Percentiles rank a stretch among this genome's conserved stretches.
Evolutionary conservation across 73 alveolate species (phyloP).

Genomic region (Paramecium octaurelia): DNA sequence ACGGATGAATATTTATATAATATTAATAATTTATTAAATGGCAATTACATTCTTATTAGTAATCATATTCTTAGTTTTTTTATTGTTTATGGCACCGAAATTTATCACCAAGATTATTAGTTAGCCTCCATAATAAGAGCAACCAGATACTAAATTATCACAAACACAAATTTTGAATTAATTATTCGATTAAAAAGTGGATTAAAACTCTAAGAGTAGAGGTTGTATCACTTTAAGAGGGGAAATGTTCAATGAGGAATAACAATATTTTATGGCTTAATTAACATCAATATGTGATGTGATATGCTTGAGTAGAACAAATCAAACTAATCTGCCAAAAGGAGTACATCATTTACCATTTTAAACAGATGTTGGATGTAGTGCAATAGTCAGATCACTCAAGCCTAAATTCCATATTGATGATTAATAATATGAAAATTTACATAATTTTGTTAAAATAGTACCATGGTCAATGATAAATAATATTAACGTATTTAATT

Average conservation of each 20-base stretch:
- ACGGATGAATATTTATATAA: not conserved
- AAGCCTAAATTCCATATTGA: not conserved
- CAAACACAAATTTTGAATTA: not conserved
- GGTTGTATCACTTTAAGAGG: not conserved
- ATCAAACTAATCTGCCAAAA: not conserved
- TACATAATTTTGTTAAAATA: constrained; percentile 15
- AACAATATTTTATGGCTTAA: not conserved
- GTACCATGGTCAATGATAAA: constrained; percentile 11
- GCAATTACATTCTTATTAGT: not conserved
- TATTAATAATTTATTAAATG: not conserved
- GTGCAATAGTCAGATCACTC: constrained; percentile 29
- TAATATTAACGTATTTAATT: constrained; percentile 23
- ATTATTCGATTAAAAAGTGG: not conserved
- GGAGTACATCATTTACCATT: constrained; percentile 17
- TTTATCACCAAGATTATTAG: not conserved
- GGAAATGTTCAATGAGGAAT: not conserved
- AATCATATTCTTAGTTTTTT: not conserved
- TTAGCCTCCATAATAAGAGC: not conserved
- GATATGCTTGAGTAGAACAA: not conserved
- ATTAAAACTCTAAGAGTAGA: not conserved
- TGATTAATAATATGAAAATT: not conserved
- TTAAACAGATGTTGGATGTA: not conserved
- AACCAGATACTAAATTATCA: not conserved
- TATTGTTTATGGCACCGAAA: not conserved
- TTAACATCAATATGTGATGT: not conserved